A percentile compares a stretch with the other conserved stretches of the same genome.
These are phyloP conservation scores for Penicillium simplicissimum DNA, from an alignment of 495 filamentous ascomycete species.

Conservation along the genomic window DNA sequence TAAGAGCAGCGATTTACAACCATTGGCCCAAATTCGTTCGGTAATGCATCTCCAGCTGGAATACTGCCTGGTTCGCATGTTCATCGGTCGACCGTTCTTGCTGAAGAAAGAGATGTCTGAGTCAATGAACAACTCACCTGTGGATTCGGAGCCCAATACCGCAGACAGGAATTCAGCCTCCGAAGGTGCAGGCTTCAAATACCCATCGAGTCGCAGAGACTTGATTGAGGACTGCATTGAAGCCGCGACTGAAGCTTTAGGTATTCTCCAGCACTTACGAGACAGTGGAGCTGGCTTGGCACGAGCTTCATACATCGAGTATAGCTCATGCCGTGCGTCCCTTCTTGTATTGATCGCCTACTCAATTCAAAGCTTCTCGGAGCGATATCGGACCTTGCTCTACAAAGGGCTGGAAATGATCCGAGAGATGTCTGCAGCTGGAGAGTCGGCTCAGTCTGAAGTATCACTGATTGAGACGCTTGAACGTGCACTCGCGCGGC, in stretches of 20 bases:
- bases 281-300: constrained; percentile 27
- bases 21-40: neutral
- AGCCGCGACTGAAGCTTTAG: neutral
- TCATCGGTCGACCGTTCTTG: constrained; percentile 37
- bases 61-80: constrained; percentile 35
- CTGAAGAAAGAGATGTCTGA: constrained; percentile 14
- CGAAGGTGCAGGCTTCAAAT: neutral
- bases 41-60: constrained; percentile 24
- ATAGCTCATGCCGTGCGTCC: constrained; percentile 39
- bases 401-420: constrained; percentile 34
- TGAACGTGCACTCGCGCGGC: constrained; percentile 27
- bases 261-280: neutral
- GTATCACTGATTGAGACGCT: constrained; percentile 36
- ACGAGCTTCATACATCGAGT: constrained; percentile 40
- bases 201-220: neutral
- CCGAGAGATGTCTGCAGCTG: constrained; percentile 36
- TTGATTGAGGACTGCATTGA: constrained; percentile 2
- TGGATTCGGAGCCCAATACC: neutral
- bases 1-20: neutral
- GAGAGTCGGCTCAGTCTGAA: constrained; percentile 37
- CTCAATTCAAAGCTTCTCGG: constrained; percentile 8
- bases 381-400: constrained; percentile 20
- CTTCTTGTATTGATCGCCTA: constrained; percentile 38
- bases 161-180: neutral
- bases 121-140: constrained; percentile 5